phyloP scores from a whole-genome alignment of 768 basidiomycete species.

The Calvatia gigantea region DNA sequence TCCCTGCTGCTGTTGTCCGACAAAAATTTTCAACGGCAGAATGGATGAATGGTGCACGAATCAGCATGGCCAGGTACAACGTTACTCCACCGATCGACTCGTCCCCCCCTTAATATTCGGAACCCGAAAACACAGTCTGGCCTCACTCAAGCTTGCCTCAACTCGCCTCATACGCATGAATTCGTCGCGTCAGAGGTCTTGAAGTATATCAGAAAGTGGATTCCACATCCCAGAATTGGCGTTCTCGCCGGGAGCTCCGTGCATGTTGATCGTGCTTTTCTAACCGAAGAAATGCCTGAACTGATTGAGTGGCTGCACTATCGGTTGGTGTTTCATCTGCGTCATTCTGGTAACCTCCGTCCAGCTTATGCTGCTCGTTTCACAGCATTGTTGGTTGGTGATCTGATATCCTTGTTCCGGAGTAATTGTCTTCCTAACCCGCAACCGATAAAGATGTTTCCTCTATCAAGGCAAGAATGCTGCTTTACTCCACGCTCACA shows the following conservation, averaged over 20 bases:
- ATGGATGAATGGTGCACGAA: constrained; percentile 89
- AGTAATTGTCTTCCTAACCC: constrained; percentile 1
- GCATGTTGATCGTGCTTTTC: constrained; percentile 73
- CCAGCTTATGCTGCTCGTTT: neutral
- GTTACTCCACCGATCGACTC: neutral
- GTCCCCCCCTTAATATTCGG: neutral
- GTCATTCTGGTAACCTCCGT: neutral
- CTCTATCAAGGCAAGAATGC: constrained; percentile 60
- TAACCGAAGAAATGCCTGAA: constrained; percentile 77
- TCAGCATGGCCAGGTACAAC: constrained; percentile 69
- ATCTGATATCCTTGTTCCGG: neutral
- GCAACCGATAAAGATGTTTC: constrained; percentile 64
- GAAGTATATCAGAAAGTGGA: constrained; percentile 80
- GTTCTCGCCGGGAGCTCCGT: constrained; percentile 88
- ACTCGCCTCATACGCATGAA: constrained; percentile 60
- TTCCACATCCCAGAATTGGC: constrained; percentile 59
- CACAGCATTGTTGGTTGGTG: constrained; percentile 67
- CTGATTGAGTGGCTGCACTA: constrained; percentile 80
- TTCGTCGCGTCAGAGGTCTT: constrained; percentile 61
- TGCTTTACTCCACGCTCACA: neutral
- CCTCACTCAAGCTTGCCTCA: constrained; percentile 73
- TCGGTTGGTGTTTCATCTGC: constrained; percentile 40
- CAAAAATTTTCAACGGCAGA: constrained; percentile 39
- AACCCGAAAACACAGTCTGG: constrained; percentile 56
- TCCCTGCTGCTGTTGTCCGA: neutral